Base-by-base conservation (phyloP, 1,139 yeast genomes). In the Scheffersomyces segobiensis region DNA sequence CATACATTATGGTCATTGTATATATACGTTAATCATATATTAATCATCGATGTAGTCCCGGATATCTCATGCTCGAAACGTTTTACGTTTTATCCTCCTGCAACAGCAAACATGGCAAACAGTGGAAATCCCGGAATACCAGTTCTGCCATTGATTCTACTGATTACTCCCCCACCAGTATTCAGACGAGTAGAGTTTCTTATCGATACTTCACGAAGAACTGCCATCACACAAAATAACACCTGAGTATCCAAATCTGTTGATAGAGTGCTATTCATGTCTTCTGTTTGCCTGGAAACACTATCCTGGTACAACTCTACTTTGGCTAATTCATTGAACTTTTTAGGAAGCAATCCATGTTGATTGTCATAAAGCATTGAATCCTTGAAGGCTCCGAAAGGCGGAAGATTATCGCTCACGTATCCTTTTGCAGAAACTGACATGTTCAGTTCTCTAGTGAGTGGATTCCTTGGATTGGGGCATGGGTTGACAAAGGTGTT, bases 341-440 rank as follows among this genome's bases (percentile, higher is more conserved):
- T 77, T 60, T 72, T 77, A 17, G 82, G 82, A 3, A 77, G 58
- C 1, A 74, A 52, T 12, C 48, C 39, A 5, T 60, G 58, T 6
- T 63, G 62, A 18, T 59, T 57, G 56, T 72, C 56, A 55, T 63
- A 73, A n/a, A 67, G 56, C n/a, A 71, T 54, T 0, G 75, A 62
- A 58, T 79, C 81, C 54, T 67, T 71, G 55, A 73, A 76, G 2
- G 65, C 62, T 1, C 82, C 83, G 67, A 80, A 80, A 1, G 83
- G 83, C 0, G 84, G 84, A 54, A 73, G 60, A 32, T 73, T 66
- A 58, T 69, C 67, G 19, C 81, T 77, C 17, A 77, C 67, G 59
- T 71, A 75, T 14, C 63, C 52, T 12, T 24, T n/a, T 1, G 14
- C 26, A 20, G 50, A 52, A 39, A 46, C 49, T 54, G 14, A 21